Evolutionary conservation across 2,329 filamentous ascomycete species (phyloP).

Genomic region (Aspergillus latus): DNA sequence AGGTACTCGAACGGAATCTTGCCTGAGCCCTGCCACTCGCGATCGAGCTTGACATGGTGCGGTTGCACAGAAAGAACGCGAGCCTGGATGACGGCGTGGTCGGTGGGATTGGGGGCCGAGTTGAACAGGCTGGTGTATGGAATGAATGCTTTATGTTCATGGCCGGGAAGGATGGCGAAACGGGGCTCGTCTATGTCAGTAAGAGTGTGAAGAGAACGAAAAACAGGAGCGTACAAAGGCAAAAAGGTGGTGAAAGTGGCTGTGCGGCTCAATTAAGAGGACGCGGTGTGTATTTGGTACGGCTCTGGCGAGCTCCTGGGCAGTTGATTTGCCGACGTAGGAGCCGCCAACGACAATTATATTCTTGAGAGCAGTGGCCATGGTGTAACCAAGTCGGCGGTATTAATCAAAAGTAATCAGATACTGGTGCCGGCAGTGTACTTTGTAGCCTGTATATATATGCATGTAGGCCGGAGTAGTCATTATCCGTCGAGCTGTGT

Average conservation of each 20-base stretch:
- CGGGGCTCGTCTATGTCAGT: constrained; percentile 25
- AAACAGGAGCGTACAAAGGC: constrained; percentile 30
- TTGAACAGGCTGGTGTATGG: constrained; percentile 36
- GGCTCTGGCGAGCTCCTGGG: constrained; percentile 36
- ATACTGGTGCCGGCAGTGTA: constrained; percentile 12
- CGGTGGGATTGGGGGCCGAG: constrained; percentile 12
- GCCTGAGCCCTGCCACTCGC: constrained; percentile 35
- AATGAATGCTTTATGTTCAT: constrained; percentile 41
- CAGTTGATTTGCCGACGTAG: constrained; percentile 37
- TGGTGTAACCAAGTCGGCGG: constrained; percentile 12
- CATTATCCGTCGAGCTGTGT: too few species aligned
- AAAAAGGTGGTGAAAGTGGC: constrained; percentile 39
- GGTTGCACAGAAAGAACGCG: constrained; percentile 32
- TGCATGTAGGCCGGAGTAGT: too few species aligned
- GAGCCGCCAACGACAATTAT: constrained; percentile 41
- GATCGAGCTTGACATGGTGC: constrained; percentile 32
- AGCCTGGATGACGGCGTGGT: constrained; percentile 34
- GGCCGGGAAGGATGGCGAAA: constrained; percentile 35
- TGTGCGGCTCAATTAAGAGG: constrained; percentile 36
- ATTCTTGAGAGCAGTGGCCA: constrained; percentile 33
- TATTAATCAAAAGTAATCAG: too few species aligned
- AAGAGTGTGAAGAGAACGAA: not conserved
- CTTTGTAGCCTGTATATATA: not conserved
- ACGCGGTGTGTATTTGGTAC: constrained; percentile 38
- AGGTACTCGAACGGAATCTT: constrained; percentile 36